Conservation (phyloP, 2,329 filamentous ascomycete species). For the Alternaria sp. region DNA sequence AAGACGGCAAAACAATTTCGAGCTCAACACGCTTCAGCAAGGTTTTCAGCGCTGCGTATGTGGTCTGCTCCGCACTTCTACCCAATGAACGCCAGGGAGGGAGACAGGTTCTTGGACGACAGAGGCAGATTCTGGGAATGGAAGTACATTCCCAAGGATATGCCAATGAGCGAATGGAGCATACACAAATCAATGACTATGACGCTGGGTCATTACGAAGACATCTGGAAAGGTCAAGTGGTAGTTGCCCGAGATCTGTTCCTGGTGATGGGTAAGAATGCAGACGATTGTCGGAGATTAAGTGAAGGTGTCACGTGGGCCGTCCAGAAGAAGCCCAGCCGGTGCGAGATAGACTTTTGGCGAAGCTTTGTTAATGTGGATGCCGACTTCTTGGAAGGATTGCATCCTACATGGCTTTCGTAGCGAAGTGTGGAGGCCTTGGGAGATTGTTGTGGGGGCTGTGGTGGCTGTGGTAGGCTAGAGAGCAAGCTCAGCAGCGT, state of each 20-base stretch:
- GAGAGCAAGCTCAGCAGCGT: background rate
- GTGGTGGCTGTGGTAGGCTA: background rate
- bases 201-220: conserved; percentile 40
- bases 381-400: conserved; percentile 53
- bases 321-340: conserved; percentile 57
- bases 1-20: conserved; percentile 45
- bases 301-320: conserved; percentile 54
- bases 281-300: conserved; percentile 52
- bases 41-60: conserved; percentile 56
- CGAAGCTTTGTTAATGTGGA: conserved; percentile 61
- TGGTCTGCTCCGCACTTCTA: conserved; percentile 62
- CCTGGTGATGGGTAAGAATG: conserved; percentile 57
- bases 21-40: conserved; percentile 30
- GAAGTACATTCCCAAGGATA: conserved; percentile 60
- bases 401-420: conserved; percentile 51
- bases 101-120: conserved; percentile 54
- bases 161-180: conserved; percentile 55
- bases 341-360: conserved; percentile 61
- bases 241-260: conserved; percentile 55
- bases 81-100: conserved; percentile 56
- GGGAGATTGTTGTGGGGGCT: background rate
- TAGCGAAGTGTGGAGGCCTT: background rate
- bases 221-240: conserved; percentile 49
- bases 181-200: conserved; percentile 52
- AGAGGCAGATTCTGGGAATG: conserved; percentile 57